These are phyloP conservation scores for Kodamaea restingae DNA, from an alignment of 805 yeast genomes.

Conservation along the genomic window DNA sequence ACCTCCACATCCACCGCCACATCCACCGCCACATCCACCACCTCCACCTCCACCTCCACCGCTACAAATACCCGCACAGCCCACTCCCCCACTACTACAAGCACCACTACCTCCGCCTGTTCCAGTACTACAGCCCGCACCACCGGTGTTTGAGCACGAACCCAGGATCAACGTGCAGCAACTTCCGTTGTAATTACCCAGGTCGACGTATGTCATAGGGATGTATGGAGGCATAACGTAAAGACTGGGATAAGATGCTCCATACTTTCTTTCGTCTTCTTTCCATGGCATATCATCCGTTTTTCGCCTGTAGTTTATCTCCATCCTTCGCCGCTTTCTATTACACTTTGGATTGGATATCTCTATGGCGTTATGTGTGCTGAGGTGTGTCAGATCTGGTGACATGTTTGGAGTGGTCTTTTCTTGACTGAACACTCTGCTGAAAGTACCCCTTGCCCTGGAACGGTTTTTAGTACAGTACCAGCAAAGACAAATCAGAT, in stretches of 20 bases:
- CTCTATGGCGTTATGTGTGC: conserved; percentile 5
- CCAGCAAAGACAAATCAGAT: conserved; percentile 11
- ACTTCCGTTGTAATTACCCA: background rate
- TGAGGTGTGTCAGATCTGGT: conserved; percentile 6
- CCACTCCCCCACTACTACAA: background rate
- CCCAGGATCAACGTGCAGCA: background rate
- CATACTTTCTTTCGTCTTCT: background rate
- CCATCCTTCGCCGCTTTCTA: background rate
- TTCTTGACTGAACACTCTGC: background rate
- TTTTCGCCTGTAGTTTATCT: background rate
- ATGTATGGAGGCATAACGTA: background rate
- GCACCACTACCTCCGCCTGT: conserved; percentile 1
- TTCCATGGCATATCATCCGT: background rate
- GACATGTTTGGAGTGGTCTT: background rate
- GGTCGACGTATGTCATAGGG: background rate
- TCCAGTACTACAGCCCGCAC: background rate
- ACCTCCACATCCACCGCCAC: background rate
- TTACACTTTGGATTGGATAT: background rate
- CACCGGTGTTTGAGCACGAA: background rate
- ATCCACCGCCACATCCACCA: background rate
- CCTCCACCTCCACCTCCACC: background rate
- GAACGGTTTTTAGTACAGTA: conserved; percentile 2
- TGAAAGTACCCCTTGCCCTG: background rate
- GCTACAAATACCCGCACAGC: background rate
- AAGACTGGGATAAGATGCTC: background rate